Conservation (phyloP, 768 basidiomycete species). For the Xerocomus brunneocitrinus region DNA sequence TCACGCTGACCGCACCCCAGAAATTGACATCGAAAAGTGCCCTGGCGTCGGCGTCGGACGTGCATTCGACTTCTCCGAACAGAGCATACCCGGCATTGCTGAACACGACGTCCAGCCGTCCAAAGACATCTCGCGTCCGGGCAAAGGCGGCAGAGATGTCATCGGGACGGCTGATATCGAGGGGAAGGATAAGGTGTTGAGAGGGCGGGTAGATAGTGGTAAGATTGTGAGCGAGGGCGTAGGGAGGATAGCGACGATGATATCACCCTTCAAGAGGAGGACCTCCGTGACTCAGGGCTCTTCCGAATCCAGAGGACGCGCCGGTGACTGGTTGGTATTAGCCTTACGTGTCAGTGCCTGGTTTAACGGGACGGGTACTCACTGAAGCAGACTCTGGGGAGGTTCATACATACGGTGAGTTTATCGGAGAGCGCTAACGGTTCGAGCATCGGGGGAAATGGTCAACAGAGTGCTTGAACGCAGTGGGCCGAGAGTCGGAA, state of each 20-base stretch:
- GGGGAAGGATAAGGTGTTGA: slow-evolving; percentile 32
- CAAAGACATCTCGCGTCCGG: slow-evolving; percentile 30
- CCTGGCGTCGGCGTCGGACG: slow-evolving; percentile 27
- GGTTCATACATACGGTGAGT: too few species aligned
- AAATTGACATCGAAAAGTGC: slow-evolving; percentile 29
- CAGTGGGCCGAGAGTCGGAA: too few species aligned
- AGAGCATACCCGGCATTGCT: slow-evolving; percentile 37
- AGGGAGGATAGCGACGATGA: slow-evolving; percentile 39
- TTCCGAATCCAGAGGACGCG: too few species aligned
- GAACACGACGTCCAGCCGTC: slow-evolving; percentile 41
- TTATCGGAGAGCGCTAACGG: too few species aligned
- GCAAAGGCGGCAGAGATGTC: slow-evolving; percentile 34
- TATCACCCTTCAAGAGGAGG: slow-evolving; percentile 27
- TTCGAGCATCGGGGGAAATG: too few species aligned
- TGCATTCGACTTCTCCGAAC: slow-evolving; percentile 33
- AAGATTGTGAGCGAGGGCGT: slow-evolving; percentile 31
- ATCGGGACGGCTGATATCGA: slow-evolving; percentile 34
- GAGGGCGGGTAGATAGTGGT: slow-evolving; percentile 20
- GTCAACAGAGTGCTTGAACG: too few species aligned
- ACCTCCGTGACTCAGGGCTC: slow-evolving; percentile 13
- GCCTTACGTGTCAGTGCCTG: too few species aligned
- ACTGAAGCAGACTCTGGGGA: too few species aligned
- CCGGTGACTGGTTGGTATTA: too few species aligned
- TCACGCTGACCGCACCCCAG: slow-evolving; percentile 1
- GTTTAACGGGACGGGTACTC: too few species aligned